A percentile compares a stretch with the other conserved stretches of the same genome.
Conservation (phyloP, 2,329 filamentous ascomycete species). For the Alternaria novae-zelandiae region DNA sequence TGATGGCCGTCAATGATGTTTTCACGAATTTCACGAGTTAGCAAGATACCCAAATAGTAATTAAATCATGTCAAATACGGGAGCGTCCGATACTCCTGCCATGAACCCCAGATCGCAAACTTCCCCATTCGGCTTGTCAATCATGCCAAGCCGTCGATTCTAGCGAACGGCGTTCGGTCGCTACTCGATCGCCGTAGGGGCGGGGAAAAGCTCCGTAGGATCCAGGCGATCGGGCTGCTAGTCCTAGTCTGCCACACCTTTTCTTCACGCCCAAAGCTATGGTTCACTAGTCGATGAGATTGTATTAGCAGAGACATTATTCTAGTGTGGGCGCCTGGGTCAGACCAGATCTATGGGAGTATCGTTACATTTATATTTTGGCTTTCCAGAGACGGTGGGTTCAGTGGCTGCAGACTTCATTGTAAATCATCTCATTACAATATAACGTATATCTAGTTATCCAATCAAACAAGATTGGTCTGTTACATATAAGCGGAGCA, state of each 20-base stretch:
- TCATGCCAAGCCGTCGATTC: constrained; percentile 1
- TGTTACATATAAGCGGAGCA: background rate
- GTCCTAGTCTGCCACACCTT: background rate
- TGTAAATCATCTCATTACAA: background rate
- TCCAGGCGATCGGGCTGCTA: background rate
- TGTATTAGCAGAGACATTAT: background rate
- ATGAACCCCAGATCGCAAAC: background rate
- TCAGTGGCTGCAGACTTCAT: background rate
- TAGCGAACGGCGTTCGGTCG: constrained; percentile 3
- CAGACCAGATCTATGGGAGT: background rate
- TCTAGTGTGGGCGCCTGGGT: background rate
- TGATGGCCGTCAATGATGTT: background rate
- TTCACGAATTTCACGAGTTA: background rate
- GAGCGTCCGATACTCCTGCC: background rate
- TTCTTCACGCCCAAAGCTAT: background rate
- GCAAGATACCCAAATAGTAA: constrained; percentile 1
- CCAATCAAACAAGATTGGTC: background rate
- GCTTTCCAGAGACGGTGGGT: background rate
- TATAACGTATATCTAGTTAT: background rate
- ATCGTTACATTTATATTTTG: background rate
- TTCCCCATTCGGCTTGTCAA: background rate
- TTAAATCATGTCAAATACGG: background rate
- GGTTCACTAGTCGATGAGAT: background rate
- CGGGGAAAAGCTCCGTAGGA: background rate
- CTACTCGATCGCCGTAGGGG: background rate